Base-by-base conservation (phyloP, 306 rosid genomes). In the Delonix regia region DNA sequence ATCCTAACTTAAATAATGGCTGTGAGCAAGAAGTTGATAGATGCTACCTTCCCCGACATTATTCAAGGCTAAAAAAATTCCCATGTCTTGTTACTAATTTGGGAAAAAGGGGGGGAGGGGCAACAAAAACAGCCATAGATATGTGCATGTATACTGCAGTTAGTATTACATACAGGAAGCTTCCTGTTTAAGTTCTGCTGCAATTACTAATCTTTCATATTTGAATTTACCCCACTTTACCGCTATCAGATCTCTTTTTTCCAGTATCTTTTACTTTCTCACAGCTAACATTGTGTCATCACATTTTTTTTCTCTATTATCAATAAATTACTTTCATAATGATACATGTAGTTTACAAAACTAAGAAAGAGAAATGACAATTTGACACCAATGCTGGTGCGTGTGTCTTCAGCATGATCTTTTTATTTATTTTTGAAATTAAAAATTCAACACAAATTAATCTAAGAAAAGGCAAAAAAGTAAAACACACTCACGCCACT, bases 401-500 rank as follows among this genome's bases (percentile, higher is more conserved):
- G 4, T 55, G 30, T 5, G 41, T 55, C 16, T 55, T 55, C 10
- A 30, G 21, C 61, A 22, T 22, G 61, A 22, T 1, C 61, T 4
- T 55, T 55, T 9, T 8, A 53, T 55, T 55, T 22, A 36, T 36
- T 36, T 36, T 36, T 21, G 57, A 9, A 51, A 51, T 15, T 51
- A 51, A 51, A 51, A 51, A 47, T 47, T 10, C 21, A 6, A 68
- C 38, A 77, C 33, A 42, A 73, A 68, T 30, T 47, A 39, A 76
- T 27, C 51, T 21, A 57, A 53, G 68, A 78, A 24, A 33, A 71
- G 52, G 49, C 13, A 19, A 42, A 7, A 25, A n/a, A 7, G 78
- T 67, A 27, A 59, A 79, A 68, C 63, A 72, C 78, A 93, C 99
- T 91, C 88, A 96, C 99, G 98, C 99, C 99, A 96, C 70, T 96